Base-by-base conservation (phyloP, 495 filamentous ascomycete genomes). In the Penicillium lagena region DNA sequence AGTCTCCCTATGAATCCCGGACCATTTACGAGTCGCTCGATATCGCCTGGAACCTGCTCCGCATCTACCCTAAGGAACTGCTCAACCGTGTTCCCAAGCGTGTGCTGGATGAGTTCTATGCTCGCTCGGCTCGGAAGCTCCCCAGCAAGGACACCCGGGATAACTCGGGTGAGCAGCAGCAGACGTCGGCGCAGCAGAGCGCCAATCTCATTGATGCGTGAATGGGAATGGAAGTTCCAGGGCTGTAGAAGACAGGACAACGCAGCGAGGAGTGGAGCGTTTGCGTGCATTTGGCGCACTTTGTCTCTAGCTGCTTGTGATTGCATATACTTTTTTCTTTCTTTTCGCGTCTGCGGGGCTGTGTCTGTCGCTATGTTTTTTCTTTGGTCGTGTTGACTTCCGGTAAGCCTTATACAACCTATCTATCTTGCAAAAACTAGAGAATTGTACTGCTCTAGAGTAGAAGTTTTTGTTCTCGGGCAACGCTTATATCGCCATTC, bases 31-130 rank as follows among this genome's bases (percentile, higher is more conserved):
- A 99, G 66, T 90, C 86, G 29, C 76, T 99, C 37, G 93, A 99
- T 60, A 81, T 90, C 54, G 94, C 93, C 49, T 99, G 93, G 93
- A 89, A 88, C 59, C 63, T 99, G 58, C 79, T 99, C 43, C 80
- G 94, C 54, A 94, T 97, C 65, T 97, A 91, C 71, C 90, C 91
- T 55, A 94, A 90, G 77, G 94, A 97, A 57, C 72, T 96, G 56
- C 85, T 99, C 54, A 99, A 97, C 71, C 87, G 90, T 70, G 95
- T 99, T 59, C 94, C 93, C 40, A 85, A 87, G 73, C 91, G 94
- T 67, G 71, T 94, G 37, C 77, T 99, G 46, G 83, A 95, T 58
- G 86, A 96, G 66, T 99, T 84, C 71, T 99, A 97, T 68, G 77
- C 82, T 52, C 78, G 94, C 47, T 80, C 80, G 22, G 78, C 74